Evolutionary conservation across 345 rosid genomes (phyloP).

Genomic region (Aquilaria yunnanensis): DNA sequence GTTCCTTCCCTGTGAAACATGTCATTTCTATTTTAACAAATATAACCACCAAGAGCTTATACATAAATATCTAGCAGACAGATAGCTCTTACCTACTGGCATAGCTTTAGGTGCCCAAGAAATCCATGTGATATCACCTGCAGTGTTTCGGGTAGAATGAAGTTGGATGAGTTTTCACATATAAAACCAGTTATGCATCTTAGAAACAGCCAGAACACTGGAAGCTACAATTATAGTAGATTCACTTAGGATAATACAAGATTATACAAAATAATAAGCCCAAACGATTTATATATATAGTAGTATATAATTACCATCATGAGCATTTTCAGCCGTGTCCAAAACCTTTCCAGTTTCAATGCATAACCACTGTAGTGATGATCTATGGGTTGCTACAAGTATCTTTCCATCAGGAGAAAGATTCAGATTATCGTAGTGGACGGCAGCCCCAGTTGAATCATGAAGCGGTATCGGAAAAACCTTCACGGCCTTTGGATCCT

Average conservation of each 20-base stretch:
- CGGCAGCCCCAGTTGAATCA: slow-evolving; percentile 52
- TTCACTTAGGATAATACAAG: slow-evolving; percentile 1
- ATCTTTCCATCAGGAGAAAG: slow-evolving; percentile 90
- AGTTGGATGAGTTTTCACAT: too few species aligned
- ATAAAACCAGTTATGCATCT: background rate
- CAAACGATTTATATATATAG: background rate
- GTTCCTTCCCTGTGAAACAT: slow-evolving; percentile 44
- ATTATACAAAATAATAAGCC: background rate
- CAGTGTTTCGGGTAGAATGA: slow-evolving; percentile 5
- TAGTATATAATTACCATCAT: slow-evolving; percentile 54
- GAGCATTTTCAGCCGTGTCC: slow-evolving; percentile 88
- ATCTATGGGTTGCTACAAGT: slow-evolving; percentile 71
- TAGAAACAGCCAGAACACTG: background rate
- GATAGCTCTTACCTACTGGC: slow-evolving; percentile 41
- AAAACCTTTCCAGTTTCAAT: slow-evolving; percentile 75
- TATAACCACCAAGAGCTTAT: background rate
- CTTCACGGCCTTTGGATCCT: slow-evolving; percentile 95
- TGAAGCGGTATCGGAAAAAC: slow-evolving; percentile 75
- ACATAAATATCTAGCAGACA: background rate
- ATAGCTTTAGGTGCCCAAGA: slow-evolving; percentile 71
- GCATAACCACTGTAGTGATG: slow-evolving; percentile 82
- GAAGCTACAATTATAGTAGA: background rate
- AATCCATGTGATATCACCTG: slow-evolving; percentile 83
- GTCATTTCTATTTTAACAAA: slow-evolving; percentile 8
- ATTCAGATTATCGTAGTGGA: slow-evolving; percentile 78